Conservation (phyloP, 345 rosid genomes). For the Cardamine resedifolia region DNA sequence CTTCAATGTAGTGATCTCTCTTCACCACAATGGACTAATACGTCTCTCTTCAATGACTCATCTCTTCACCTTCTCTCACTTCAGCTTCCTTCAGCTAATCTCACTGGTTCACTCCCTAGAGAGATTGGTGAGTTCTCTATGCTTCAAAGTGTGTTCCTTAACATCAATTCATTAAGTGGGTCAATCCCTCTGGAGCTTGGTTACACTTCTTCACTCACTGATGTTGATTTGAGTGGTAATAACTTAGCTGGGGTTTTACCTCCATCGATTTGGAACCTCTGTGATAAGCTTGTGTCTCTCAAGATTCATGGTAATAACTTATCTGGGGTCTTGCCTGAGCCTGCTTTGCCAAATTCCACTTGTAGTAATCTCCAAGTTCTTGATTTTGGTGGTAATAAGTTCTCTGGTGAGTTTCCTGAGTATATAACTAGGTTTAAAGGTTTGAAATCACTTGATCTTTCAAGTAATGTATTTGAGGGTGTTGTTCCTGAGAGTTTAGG, state of each 20-base stretch:
- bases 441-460: slow-evolving; percentile 80
- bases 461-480: slow-evolving; percentile 68
- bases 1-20: slow-evolving; percentile 60
- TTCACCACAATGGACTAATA: slow-evolving; percentile 68
- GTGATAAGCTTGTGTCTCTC: slow-evolving; percentile 70
- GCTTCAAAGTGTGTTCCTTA: slow-evolving; percentile 79
- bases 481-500: slow-evolving; percentile 63
- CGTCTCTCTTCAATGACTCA: slow-evolving; percentile 67
- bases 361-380: slow-evolving; percentile 66
- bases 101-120: slow-evolving; percentile 84
- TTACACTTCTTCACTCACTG: slow-evolving; percentile 76
- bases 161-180: slow-evolving; percentile 76
- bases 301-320: slow-evolving; percentile 68
- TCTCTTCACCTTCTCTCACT: slow-evolving; percentile 70
- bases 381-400: slow-evolving; percentile 78
- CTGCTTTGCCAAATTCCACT: slow-evolving; percentile 77
- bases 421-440: slow-evolving; percentile 59
- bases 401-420: slow-evolving; percentile 81
- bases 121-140: slow-evolving; percentile 88
- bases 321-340: slow-evolving; percentile 69
- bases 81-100: slow-evolving; percentile 92
- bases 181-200: slow-evolving; percentile 92
- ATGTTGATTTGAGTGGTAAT: slow-evolving; percentile 75
- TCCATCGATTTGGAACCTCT: slow-evolving; percentile 92
- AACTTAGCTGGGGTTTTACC: slow-evolving; percentile 59